Evolutionary conservation across 345 rosid genomes (phyloP).

Genomic region (Psidium friedrichsthalianum): DNA sequence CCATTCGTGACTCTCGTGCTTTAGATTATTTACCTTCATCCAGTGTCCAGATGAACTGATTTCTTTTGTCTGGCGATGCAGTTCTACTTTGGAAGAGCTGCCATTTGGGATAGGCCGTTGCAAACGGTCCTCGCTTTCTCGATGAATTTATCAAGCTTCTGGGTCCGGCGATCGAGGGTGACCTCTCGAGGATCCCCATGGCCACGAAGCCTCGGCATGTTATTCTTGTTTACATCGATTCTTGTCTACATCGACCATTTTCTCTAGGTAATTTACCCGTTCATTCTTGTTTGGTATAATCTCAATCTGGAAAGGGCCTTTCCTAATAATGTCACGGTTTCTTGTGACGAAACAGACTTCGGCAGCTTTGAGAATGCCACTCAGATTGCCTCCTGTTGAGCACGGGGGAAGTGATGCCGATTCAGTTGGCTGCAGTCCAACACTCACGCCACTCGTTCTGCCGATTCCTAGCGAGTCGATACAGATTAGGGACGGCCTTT

Average conservation of each 20-base stretch:
- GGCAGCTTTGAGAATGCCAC: constrained; percentile 94
- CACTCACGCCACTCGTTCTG: constrained; percentile 55
- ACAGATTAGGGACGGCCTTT: background rate
- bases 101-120: constrained; percentile 90
- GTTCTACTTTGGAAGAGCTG: constrained; percentile 50
- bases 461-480: constrained; percentile 46
- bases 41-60: background rate
- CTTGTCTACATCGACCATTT: constrained; percentile 52
- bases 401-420: constrained; percentile 78
- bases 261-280: background rate
- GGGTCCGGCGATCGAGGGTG: constrained; percentile 94
- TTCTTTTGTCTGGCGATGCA: background rate
- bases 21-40: background rate
- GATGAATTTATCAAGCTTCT: constrained; percentile 95
- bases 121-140: constrained; percentile 96
- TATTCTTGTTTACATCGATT: constrained; percentile 72
- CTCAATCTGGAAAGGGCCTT: background rate
- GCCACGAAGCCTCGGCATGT: constrained; percentile 96
- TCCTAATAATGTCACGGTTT: background rate
- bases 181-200: constrained; percentile 85
- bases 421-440: constrained; percentile 66
- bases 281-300: background rate
- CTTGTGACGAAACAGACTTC: constrained; percentile 40
- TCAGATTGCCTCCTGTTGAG: constrained; percentile 70
- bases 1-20: background rate